Percentiles rank a stretch among this genome's conserved stretches.
Conservation (phyloP, 176 grass and related monocot species). For the Aegilops bicornis region DNA sequence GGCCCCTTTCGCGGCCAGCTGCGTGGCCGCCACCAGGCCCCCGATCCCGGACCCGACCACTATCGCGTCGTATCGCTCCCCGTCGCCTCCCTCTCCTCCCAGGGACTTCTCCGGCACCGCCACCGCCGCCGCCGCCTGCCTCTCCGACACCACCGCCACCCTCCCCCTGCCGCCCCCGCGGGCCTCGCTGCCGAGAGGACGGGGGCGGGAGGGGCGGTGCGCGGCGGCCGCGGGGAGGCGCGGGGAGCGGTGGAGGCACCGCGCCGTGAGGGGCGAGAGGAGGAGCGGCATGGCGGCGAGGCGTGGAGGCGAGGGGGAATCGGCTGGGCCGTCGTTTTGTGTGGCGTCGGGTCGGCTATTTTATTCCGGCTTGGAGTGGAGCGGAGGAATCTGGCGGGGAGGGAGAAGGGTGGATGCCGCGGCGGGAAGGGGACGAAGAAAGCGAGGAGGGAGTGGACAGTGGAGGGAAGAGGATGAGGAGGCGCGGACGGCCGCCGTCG, state of each 20-base stretch:
- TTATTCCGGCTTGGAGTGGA: background rate
- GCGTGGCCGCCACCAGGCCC: conserved; percentile 80
- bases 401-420: conserved; percentile 19
- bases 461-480: background rate
- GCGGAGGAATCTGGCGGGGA: conserved; percentile 26
- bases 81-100: conserved; percentile 1
- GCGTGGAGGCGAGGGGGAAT: background rate
- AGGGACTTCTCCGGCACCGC: background rate
- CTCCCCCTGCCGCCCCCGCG: background rate
- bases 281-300: conserved; percentile 8
- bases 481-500: no score
- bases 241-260: background rate
- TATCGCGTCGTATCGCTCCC: conserved; percentile 60
- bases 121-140: conserved; percentile 1
- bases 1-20: conserved; percentile 78
- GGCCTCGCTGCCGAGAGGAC: background rate
- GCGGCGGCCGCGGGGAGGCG: background rate
- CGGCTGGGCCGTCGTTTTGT: background rate
- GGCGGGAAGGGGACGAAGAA: conserved; percentile 22
- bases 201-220: background rate
- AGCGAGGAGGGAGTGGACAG: background rate
- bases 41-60: conserved; percentile 89
- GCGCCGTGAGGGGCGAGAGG: background rate
- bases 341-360: background rate
- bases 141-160: conserved; percentile 35